Evolutionary conservation across 2,329 filamentous ascomycete genomes (phyloP), one percentile per base, ranked within the genome.

Genomic region (Microascus cirrosus): DNA sequence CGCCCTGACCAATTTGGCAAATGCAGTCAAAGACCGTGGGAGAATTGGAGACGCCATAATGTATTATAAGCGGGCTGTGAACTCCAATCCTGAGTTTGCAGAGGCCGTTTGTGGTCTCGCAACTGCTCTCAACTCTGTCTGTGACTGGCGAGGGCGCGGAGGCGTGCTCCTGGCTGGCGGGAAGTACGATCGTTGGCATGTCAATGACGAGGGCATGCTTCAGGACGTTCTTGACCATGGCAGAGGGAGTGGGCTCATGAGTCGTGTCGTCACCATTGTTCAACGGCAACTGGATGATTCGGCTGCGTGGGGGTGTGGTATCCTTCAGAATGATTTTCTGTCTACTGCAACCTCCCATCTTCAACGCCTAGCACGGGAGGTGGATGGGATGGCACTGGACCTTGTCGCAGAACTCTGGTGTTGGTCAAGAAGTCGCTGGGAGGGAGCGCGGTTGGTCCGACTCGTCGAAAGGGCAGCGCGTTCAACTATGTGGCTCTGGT

Each of bases 1-100:
- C 66, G 94, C 94, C 36, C 75, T 99, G 58, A 95, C 94, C 3
- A 99, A 99, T 66, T 78, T 99, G 24, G 94, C 94, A 58, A 99
- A 99, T 69, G 94, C 94, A 10, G 92, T 99, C 63, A 99, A 99
- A 70, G 94, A 99, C 69, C 90, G 95, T 64, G 94, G 94, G 2
- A 84, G 89, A 51, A 90, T 97, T 63, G 88, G 85, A 59, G 94
- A 99, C 68, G 94, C 94, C 1, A 97, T 99, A 60, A 74, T 77
- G 28, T 97, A 95, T 69, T 99, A 99, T 74, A 89, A 84, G 66
- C 84, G 92, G 62, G 94, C 94, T 45, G 93, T 99, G 11, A 80
- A 81, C 36, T 85, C 92, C n/a, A 99, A 94, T 64, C 93, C 94
- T 0, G 88, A 95, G 36, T 99, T 99, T 72, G 90, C 94, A 1